Evolutionary conservation across 148 eudicot species (phyloP), one percentile per base, ranked within the genome.

Genomic region (Camellia granthamiana): DNA sequence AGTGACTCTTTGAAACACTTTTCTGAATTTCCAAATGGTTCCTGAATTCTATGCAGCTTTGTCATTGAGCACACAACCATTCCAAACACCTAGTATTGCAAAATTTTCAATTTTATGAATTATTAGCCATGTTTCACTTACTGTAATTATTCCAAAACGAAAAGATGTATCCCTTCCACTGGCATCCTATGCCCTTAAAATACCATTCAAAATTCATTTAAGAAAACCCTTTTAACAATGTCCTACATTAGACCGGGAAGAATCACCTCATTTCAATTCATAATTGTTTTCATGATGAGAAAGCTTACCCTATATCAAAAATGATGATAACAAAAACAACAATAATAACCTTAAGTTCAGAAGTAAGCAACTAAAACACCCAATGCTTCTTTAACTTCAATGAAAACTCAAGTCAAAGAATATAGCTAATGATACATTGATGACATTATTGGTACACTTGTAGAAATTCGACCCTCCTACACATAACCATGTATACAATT

Each of bases 1-100:
- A 41, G 30, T 47, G 56, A 70, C 30, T 72, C 43, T 72, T 72
- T 72, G 75, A 72, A 16, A 52, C 51, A 60, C 60, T 13, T 70
- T 23, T 72, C 75, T 72, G 9, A 23, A 52, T 72, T 72, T 51
- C 30, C 19, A 41, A 59, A 41, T 8, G 51, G 30, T 8, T 18
- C 12, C 47, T 15, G 15, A 38, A 3, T 30, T 15, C 43, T 58
- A 75, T 58, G 12, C 52, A 55, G 30, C 63, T 59, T 41, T 41
- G 47, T 8, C 13, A 58, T 13, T 75, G 9, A 52, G 51, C 8
- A 38, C 18, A 52, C 12, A 13, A 55, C 43, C 58, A 52, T 51
- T n/a, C 11, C 58, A 11, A 51, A 3, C 18, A 51, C 9, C 18
- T 16, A 21, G 75, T 7, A 72, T 7, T 49, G 0, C 15, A 18